A percentile compares a stretch with the other conserved stretches of the same genome.
Conservation (phyloP, 2,329 filamentous ascomycete species). For the Helminthosporium solani region DNA sequence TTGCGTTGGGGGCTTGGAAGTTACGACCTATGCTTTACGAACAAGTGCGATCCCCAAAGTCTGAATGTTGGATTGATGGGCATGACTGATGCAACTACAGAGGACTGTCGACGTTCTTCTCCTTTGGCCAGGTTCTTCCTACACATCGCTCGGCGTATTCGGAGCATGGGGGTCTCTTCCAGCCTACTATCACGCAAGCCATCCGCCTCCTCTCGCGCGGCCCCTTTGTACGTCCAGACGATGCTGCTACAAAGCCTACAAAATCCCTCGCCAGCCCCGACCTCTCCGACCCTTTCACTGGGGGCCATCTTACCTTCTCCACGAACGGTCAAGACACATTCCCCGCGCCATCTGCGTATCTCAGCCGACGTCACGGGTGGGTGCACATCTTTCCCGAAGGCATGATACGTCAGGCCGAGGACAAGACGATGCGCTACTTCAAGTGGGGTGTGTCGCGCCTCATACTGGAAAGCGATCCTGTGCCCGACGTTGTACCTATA, state of each 20-base stretch:
- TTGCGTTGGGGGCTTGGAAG: constrained; percentile 87
- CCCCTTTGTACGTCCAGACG: constrained; percentile 45
- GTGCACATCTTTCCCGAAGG: constrained; percentile 96
- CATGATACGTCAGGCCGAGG: constrained; percentile 82
- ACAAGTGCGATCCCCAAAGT: constrained; percentile 59
- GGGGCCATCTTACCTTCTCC: constrained; percentile 58
- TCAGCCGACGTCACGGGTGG: constrained; percentile 73
- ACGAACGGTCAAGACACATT: constrained; percentile 68
- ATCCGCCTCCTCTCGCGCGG: constrained; percentile 74
- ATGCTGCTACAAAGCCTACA: constrained; percentile 22
- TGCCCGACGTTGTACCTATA: constrained; percentile 87
- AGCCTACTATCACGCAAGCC: constrained; percentile 83
- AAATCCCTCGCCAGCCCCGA: constrained; percentile 32
- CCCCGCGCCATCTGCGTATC: constrained; percentile 69
- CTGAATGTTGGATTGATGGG: too few relatives aligned
- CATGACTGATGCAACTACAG: constrained; percentile 49
- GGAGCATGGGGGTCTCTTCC: constrained; percentile 78
- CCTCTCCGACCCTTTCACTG: constrained; percentile 57
- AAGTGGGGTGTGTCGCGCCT: constrained; percentile 94
- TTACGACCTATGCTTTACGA: constrained; percentile 93
- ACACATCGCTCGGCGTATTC: constrained; percentile 82
- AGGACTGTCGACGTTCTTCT: constrained; percentile 75
- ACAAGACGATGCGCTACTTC: constrained; percentile 86
- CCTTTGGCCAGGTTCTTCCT: constrained; percentile 83
- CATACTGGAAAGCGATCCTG: constrained; percentile 84